phyloP scores from a whole-genome alignment of 2,329 filamentous ascomycete genomes.

The Paecilomyces formosus region DNA sequence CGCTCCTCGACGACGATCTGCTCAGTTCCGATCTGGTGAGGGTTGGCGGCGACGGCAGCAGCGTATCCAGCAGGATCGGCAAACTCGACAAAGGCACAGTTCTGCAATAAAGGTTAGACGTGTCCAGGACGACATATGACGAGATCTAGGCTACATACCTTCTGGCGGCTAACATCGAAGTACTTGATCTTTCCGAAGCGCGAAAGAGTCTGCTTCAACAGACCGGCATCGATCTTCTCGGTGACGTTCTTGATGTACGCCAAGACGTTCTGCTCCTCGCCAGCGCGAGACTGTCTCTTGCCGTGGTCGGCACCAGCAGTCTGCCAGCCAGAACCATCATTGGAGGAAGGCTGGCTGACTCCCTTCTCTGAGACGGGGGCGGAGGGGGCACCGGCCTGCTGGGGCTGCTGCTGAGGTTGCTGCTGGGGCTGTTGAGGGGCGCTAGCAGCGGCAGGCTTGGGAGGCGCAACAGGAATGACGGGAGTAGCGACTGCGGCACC shows the following conservation, averaged over 20 bases:
- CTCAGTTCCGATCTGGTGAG: slow-evolving; percentile 75
- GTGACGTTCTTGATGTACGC: slow-evolving; percentile 96
- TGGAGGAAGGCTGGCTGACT: slow-evolving; percentile 76
- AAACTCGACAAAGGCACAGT: slow-evolving; percentile 96
- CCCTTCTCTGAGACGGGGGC: slow-evolving; percentile 42
- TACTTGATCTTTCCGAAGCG: slow-evolving; percentile 60
- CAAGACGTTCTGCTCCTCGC: slow-evolving; percentile 67
- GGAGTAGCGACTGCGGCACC: slow-evolving; percentile 28
- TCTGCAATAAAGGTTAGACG: slow-evolving; percentile 46
- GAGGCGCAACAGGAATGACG: slow-evolving; percentile 21
- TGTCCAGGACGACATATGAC: background rate
- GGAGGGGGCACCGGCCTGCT: slow-evolving; percentile 27
- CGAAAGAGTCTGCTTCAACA: slow-evolving; percentile 63
- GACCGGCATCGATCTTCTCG: slow-evolving; percentile 71
- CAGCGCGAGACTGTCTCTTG: slow-evolving; percentile 68
- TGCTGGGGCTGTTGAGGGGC: slow-evolving; percentile 21
- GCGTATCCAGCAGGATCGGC: slow-evolving; percentile 72
- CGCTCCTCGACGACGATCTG: slow-evolving; percentile 83
- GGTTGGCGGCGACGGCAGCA: slow-evolving; percentile 75
- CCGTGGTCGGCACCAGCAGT: slow-evolving; percentile 70
- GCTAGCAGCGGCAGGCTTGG: slow-evolving; percentile 27
- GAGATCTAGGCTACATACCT: slow-evolving; percentile 51
- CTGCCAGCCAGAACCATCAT: slow-evolving; percentile 70
- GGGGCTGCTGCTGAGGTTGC: slow-evolving; percentile 21
- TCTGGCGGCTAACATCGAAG: slow-evolving; percentile 59